A percentile compares a stretch with the other conserved stretches of the same genome.
phyloP scores from a whole-genome alignment of 2,329 filamentous ascomycete genomes.

The Fusarium concolor region DNA sequence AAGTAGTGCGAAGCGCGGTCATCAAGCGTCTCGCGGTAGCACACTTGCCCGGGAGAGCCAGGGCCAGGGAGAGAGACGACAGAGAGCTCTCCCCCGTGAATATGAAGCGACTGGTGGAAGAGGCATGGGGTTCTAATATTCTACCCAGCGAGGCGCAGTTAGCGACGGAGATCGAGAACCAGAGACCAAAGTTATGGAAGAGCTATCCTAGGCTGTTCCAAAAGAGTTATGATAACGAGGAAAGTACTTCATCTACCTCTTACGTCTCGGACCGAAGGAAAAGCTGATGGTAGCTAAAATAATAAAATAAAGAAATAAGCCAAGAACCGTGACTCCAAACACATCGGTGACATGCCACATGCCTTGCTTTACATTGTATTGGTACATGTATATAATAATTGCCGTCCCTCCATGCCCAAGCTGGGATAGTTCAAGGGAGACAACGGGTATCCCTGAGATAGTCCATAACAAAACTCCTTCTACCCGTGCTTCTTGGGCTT shows the following conservation, averaged over 20 bases:
- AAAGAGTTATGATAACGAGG: slow-evolving; percentile 44
- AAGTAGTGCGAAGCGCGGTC: slow-evolving; percentile 47
- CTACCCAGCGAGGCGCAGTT: slow-evolving; percentile 43
- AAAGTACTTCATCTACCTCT: not conserved
- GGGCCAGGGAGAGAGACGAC: slow-evolving; percentile 47
- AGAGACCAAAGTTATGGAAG: slow-evolving; percentile 48
- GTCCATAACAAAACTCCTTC: slow-evolving; percentile 24
- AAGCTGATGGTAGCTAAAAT: slow-evolving; percentile 35
- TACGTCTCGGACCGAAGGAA: slow-evolving; percentile 5
- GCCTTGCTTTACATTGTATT: slow-evolving; percentile 48
- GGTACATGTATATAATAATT: slow-evolving; percentile 44
- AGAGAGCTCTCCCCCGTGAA: slow-evolving; percentile 48
- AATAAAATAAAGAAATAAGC: slow-evolving; percentile 34
- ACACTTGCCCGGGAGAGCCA: slow-evolving; percentile 45
- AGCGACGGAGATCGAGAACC: slow-evolving; percentile 45
- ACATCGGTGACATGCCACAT: slow-evolving; percentile 41
- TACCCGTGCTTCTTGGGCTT: slow-evolving; percentile 74
- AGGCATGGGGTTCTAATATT: slow-evolving; percentile 52
- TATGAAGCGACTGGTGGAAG: slow-evolving; percentile 50
- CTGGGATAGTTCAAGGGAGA: slow-evolving; percentile 2
- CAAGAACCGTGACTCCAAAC: slow-evolving; percentile 46
- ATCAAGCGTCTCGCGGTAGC: slow-evolving; percentile 48
- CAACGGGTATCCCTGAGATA: slow-evolving; percentile 31
- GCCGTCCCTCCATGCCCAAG: slow-evolving; percentile 8
- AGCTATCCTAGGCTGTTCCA: slow-evolving; percentile 47